Conservation (phyloP, 768 basidiomycete genomes). For the Podaxis pistillaris region DNA sequence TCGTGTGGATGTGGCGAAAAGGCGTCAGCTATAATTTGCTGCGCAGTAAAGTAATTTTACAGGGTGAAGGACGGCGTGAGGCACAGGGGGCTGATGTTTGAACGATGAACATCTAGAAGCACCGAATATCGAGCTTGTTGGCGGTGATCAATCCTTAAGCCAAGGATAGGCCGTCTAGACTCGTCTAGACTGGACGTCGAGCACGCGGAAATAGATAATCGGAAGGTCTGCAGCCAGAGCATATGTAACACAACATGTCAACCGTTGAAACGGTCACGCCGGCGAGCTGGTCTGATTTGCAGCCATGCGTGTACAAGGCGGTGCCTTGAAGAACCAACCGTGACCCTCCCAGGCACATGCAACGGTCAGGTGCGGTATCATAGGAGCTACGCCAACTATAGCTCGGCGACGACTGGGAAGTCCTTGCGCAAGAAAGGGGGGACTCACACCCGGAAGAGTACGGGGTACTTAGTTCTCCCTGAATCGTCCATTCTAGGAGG, state of each 20-base stretch:
- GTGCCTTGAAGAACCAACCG: not conserved
- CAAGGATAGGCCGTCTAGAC: not conserved
- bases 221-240: not conserved
- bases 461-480: conserved; percentile 94
- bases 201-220: not conserved
- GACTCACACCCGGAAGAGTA: conserved; percentile 81
- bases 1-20: not conserved
- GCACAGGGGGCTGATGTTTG: not conserved
- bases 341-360: not conserved
- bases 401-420: not conserved
- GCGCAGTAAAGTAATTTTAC: not conserved
- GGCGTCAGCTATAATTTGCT: not conserved
- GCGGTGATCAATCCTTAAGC: not conserved
- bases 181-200: conserved; percentile 5
- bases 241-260: not conserved
- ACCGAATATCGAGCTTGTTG: not conserved
- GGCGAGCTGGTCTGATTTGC: conserved; percentile 1
- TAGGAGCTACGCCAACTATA: conserved; percentile 1
- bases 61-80: not conserved
- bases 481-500: conserved; percentile 93
- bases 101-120: not conserved
- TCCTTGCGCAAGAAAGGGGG: not conserved
- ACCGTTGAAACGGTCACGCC: not conserved
- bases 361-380: not conserved
- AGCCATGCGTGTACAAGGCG: not conserved